These are phyloP conservation scores for Globisporangium yorkense DNA, from an alignment of 352 stramenopile genomes.

Conservation along the genomic window DNA sequence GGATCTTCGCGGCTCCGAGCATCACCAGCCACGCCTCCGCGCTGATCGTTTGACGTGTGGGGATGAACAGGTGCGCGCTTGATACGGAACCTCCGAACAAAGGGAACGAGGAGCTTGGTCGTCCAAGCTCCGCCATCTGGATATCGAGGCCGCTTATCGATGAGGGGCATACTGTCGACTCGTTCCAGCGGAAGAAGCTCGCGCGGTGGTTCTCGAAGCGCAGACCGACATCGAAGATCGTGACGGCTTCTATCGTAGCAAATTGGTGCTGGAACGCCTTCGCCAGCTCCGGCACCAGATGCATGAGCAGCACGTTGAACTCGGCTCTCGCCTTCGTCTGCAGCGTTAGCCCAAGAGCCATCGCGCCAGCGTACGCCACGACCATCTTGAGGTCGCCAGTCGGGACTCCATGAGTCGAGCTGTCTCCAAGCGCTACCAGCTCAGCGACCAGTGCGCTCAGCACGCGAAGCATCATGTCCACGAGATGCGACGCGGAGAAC, in stretches of 20 bases:
- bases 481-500: conserved; percentile 32
- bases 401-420: neutral
- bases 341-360: conserved; percentile 29
- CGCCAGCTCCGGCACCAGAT: conserved; percentile 23
- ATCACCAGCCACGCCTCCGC: conserved; percentile 29
- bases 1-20: conserved; percentile 30
- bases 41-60: conserved; percentile 30
- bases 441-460: conserved; percentile 33
- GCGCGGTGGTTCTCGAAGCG: conserved; percentile 24
- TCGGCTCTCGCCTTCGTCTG: conserved; percentile 20
- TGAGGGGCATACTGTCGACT: conserved; percentile 5
- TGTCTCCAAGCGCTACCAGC: conserved; percentile 14
- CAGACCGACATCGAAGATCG: conserved; percentile 38
- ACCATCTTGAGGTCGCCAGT: conserved; percentile 26
- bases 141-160: conserved; percentile 20
- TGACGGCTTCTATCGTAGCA: conserved; percentile 8
- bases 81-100: conserved; percentile 1
- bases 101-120: conserved; percentile 8
- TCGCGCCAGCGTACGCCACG: conserved; percentile 28
- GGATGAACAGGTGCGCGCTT: conserved; percentile 37
- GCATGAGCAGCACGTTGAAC: conserved; percentile 20
- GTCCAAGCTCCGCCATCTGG: conserved; percentile 17
- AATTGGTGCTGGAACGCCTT: conserved; percentile 18
- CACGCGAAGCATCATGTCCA: conserved; percentile 43
- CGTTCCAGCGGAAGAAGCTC: conserved; percentile 25